Evolutionary conservation across 352 stramenopile species (phyloP), one percentile per base, ranked within the genome.

Genomic region (Plasmopara muralis): DNA sequence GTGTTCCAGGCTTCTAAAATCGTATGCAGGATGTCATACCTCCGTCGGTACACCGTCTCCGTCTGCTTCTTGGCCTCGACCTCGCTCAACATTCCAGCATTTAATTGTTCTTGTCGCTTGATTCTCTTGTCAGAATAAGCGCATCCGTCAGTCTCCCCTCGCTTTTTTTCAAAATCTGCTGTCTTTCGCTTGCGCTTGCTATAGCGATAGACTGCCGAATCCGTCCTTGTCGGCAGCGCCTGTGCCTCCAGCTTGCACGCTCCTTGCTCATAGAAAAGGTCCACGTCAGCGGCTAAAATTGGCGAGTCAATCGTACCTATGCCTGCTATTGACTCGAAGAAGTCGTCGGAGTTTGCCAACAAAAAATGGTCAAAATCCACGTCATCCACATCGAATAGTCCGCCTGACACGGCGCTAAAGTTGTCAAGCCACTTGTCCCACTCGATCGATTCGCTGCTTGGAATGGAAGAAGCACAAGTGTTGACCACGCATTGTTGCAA

Each of bases 1-100:
- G 79, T 89, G 66, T 89, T 89, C 79, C 79, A 89, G 15, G 79
- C 77, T 50, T 87, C 77, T 31, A 87, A 47, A 31, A 89, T 89
- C 29, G 73, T 74, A 47, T 89, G 74, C 50, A 89, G 33, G 9
- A 87, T 86, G 49, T 87, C 74, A 52, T 85, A 85, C 43, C 79
- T 74, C 43, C 74, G 62, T 53, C 73, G 70, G 50, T 75, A 87
- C n/a, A 76, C 30, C 29, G 68, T 72, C 38, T 89, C 76, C 5
- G 66, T 66, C 37, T 82, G 66, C 18, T 71, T 62, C n/a, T 68
- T 72, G 31, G 55, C 43, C 44, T 70, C 50, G 13, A 50, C 46
- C 37, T 67, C 54, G 6, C 33, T 54, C n/a, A 56, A 54, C 43
- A 70, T 61, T 10, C 50, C 40, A 14, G 51, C 49, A 12, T 12